These are phyloP conservation scores for Hymenoscyphus fructigenus DNA, from an alignment of 2,329 filamentous ascomycete species.

Conservation along the genomic window DNA sequence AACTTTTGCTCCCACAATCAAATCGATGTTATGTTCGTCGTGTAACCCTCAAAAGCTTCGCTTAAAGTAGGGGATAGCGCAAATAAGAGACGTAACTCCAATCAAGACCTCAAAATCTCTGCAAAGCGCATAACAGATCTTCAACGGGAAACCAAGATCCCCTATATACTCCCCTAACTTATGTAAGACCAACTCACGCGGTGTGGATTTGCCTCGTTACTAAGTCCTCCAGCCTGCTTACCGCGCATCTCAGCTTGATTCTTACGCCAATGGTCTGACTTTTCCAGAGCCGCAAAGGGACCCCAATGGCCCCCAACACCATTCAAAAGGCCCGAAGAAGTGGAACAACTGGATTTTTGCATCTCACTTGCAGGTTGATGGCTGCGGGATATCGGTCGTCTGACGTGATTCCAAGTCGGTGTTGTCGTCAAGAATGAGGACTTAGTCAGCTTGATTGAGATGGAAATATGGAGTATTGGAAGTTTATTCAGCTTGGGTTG, in stretches of 20 bases:
- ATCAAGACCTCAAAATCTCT: neutral
- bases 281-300: neutral
- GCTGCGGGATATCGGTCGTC: neutral
- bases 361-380: neutral
- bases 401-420: neutral
- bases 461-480: neutral
- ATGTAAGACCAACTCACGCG: neutral
- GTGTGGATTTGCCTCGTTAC: neutral
- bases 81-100: neutral
- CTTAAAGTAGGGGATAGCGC: neutral
- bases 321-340: neutral
- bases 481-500: neutral
- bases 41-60: neutral
- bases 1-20: neutral
- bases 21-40: neutral
- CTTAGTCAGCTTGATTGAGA: neutral
- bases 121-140: neutral
- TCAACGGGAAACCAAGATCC: neutral
- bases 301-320: neutral
- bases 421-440: neutral
- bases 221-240: neutral
- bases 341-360: neutral
- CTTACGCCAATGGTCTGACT: neutral
- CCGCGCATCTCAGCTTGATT: slow-evolving; percentile 1
- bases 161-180: neutral